Percentiles rank a stretch among this genome's conserved stretches.
Conservation (phyloP, 495 filamentous ascomycete species). For the Penicillium longicatenatum region DNA sequence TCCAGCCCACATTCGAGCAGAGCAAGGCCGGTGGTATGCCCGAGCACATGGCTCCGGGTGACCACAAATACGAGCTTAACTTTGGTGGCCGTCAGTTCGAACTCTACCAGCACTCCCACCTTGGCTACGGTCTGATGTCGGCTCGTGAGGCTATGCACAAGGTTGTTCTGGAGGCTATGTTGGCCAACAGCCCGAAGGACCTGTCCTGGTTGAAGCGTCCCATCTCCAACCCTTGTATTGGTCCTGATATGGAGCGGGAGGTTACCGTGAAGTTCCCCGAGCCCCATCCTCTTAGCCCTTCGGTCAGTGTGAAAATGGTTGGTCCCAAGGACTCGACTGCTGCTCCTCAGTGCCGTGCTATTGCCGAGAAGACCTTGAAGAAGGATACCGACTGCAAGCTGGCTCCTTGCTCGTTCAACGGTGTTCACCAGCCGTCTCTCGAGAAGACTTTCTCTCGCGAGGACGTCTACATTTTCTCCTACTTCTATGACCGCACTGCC, state of each 20-base stretch:
- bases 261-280: conserved; percentile 66
- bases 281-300: conserved; percentile 60
- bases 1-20: conserved; percentile 89
- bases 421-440: conserved; percentile 89
- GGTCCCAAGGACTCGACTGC: conserved; percentile 71
- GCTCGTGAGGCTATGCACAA: conserved; percentile 85
- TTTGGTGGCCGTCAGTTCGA: conserved; percentile 90
- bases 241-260: conserved; percentile 69
- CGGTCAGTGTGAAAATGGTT: conserved; percentile 76
- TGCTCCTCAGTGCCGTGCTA: conserved; percentile 81
- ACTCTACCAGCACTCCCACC: conserved; percentile 98
- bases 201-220: conserved; percentile 61
- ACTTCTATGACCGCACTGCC: conserved; percentile 92
- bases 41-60: conserved; percentile 78
- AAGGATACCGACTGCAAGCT: conserved; percentile 83
- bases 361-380: conserved; percentile 87
- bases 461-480: conserved; percentile 95
- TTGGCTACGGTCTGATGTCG: conserved; percentile 95
- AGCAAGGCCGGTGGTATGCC: conserved; percentile 80
- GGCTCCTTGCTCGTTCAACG: conserved; percentile 95
- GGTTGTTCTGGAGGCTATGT: conserved; percentile 63
- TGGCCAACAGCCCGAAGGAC: conserved; percentile 48
- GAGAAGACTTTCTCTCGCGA: conserved; percentile 90
- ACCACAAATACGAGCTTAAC: conserved; percentile 92
- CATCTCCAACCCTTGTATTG: conserved; percentile 87